Percentiles rank a stretch among this genome's conserved stretches.
Evolutionary conservation across 805 yeast species (phyloP).

Genomic region (Sugiyamaella valdiviana): DNA sequence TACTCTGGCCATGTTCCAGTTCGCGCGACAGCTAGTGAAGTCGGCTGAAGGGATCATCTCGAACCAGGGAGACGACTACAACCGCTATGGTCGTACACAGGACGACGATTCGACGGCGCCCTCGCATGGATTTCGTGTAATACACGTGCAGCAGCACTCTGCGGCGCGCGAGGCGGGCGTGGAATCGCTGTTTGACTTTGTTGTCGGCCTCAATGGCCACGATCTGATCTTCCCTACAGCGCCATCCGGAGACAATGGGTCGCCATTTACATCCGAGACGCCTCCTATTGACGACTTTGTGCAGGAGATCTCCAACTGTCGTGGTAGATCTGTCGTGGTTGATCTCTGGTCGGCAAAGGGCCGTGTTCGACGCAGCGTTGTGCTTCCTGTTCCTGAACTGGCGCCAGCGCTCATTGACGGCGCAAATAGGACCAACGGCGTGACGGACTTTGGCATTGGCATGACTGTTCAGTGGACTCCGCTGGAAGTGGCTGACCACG

Average conservation of each 20-base stretch:
- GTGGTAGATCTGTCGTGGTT: conserved; percentile 42
- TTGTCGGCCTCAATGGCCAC: conserved; percentile 72
- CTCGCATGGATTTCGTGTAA: conserved; percentile 50
- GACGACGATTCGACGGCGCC: conserved; percentile 8
- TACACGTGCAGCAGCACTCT: conserved; percentile 44
- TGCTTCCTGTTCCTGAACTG: conserved; percentile 19
- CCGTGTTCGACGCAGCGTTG: conserved; percentile 29
- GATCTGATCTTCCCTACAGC: conserved; percentile 31
- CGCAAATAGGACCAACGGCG: background rate
- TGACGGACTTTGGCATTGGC: conserved; percentile 51
- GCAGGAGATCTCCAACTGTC: conserved; percentile 39
- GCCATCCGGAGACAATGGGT: background rate
- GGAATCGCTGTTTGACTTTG: conserved; percentile 83
- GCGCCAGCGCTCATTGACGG: conserved; percentile 1
- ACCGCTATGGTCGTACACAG: background rate
- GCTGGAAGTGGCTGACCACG: conserved; percentile 65
- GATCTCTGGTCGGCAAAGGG: conserved; percentile 89
- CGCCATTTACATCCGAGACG: conserved; percentile 7
- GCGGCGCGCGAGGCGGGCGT: conserved; percentile 49
- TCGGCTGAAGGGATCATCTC: conserved; percentile 36
- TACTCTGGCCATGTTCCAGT: conserved; percentile 45
- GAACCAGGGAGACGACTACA: background rate
- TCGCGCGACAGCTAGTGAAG: conserved; percentile 58
- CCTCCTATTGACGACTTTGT: conserved; percentile 29
- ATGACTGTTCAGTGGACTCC: conserved; percentile 69